Evolutionary conservation across 2,329 filamentous ascomycete genomes (phyloP), one percentile per base, ranked within the genome.

Genomic region (Colletotrichum paranaense): DNA sequence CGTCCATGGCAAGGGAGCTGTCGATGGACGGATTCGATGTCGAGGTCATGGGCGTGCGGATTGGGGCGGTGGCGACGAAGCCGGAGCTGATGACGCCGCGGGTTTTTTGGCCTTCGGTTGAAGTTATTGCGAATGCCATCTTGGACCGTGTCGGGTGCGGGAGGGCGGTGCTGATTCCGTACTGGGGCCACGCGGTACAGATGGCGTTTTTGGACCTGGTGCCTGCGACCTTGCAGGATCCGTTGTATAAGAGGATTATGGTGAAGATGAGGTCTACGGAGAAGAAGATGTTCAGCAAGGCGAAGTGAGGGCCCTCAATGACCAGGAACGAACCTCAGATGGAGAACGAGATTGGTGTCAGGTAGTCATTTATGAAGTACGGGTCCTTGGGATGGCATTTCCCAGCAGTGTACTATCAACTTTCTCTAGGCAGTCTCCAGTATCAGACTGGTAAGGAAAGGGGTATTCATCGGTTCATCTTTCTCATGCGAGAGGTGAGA

Each of bases 121-220:
- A 66, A 19, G 67, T 68, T 11, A 72, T 72, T 12, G 71, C 71
- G 26, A 60, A 62, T 14, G 62, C 67, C 19, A 74, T 74, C 49
- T 24, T 74, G 49, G 68, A 74, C 52, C 62, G 71, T 16, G 71
- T 74, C 22, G 71, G 68, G 12, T 74, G 68, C 30, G 71, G 68
- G 14, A 68, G 68, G 12, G 28, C 49, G 9, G 57, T 63, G 14
- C 22, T 74, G 49, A 32, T 72, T 26, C 71, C 71, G 24, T 72
- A 74, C 32, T 74, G 67, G 68, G 67, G 55, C 16, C 67, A 74
- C 19, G 30, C 68, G 38, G 22, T 74, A 11, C 67, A 58, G 62
- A 42, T 53, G 57, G 28, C 65, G 22, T 4, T 53, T 16, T 2
- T 67, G 57, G 68, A 74, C 14, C 32, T 67, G 38, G 9, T 74